A percentile compares a stretch with the other conserved stretches of the same genome.
Conservation (phyloP, 139 green algal genomes). For the Chlorella sp. region DNA sequence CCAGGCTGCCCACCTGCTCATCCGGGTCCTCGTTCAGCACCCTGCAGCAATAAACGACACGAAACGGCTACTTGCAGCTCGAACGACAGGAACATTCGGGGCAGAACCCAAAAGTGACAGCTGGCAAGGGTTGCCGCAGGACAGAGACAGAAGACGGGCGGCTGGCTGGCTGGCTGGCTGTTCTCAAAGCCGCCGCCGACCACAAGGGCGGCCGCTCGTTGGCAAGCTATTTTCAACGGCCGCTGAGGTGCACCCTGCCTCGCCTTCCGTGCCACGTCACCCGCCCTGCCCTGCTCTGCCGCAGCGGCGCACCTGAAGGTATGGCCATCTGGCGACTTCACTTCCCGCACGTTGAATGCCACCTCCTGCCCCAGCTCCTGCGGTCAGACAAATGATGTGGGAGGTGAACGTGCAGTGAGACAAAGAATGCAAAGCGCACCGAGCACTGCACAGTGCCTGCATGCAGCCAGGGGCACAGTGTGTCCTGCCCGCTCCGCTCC, state of each 20-base stretch:
- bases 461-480: too few relatives aligned
- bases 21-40: conserved; percentile 43
- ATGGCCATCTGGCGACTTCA: conserved; percentile 52
- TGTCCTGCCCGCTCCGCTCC: too few relatives aligned
- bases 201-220: too few relatives aligned
- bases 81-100: neutral
- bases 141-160: neutral
- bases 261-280: neutral
- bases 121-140: too few relatives aligned
- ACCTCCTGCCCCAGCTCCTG: conserved; percentile 15
- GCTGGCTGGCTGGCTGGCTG: neutral
- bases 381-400: neutral
- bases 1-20: conserved; percentile 18
- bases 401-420: neutral
- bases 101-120: neutral
- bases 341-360: conserved; percentile 31
- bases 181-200: neutral
- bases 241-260: neutral
- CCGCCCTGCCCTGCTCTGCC: neutral
- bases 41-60: neutral
- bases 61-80: too few relatives aligned
- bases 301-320: conserved; percentile 38
- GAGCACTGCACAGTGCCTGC: neutral
- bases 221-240: neutral
- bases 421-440: neutral